phyloP scores from a whole-genome alignment of 768 basidiomycete species.

The Tricholoma terreum region DNA sequence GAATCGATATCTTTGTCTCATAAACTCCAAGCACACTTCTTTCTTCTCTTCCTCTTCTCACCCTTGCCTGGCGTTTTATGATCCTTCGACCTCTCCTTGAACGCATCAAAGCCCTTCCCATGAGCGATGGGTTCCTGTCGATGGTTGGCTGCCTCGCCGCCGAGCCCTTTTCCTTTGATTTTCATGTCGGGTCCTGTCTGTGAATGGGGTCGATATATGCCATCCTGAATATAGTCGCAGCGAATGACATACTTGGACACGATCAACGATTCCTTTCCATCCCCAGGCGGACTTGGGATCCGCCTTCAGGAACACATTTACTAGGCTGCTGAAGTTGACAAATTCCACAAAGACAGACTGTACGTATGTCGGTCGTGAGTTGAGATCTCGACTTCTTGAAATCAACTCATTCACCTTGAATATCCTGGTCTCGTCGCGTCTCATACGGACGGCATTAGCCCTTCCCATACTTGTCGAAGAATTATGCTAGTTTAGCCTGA shows the following conservation, averaged over 20 bases:
- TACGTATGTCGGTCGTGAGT: neutral
- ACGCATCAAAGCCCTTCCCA: conserved; percentile 75
- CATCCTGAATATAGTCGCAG: too few species aligned
- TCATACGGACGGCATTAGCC: conserved; percentile 85
- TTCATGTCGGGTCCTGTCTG: conserved; percentile 92
- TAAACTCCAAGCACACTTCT: conserved; percentile 70
- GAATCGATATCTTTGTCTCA: conserved; percentile 69
- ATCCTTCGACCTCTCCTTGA: conserved; percentile 56
- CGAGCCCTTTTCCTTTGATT: conserved; percentile 89
- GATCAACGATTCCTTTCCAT: conserved; percentile 69
- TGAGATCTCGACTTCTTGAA: neutral
- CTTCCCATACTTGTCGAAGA: conserved; percentile 73
- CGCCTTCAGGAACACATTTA: conserved; percentile 72
- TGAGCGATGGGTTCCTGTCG: conserved; percentile 54
- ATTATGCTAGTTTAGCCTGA: conserved; percentile 74
- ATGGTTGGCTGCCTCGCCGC: conserved; percentile 62
- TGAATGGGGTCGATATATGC: conserved; percentile 3
- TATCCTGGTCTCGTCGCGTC: conserved; percentile 76
- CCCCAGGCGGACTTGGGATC: conserved; percentile 81
- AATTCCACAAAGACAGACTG: conserved; percentile 97
- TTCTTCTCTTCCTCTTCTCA: conserved; percentile 35
- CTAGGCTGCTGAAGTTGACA: conserved; percentile 60
- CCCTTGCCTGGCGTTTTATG: conserved; percentile 21
- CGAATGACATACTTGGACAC: conserved; percentile 83
- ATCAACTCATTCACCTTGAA: conserved; percentile 66